phyloP scores from a whole-genome alignment of 2,329 filamentous ascomycete genomes.

The Teratosphaeria nubilosa region DNA sequence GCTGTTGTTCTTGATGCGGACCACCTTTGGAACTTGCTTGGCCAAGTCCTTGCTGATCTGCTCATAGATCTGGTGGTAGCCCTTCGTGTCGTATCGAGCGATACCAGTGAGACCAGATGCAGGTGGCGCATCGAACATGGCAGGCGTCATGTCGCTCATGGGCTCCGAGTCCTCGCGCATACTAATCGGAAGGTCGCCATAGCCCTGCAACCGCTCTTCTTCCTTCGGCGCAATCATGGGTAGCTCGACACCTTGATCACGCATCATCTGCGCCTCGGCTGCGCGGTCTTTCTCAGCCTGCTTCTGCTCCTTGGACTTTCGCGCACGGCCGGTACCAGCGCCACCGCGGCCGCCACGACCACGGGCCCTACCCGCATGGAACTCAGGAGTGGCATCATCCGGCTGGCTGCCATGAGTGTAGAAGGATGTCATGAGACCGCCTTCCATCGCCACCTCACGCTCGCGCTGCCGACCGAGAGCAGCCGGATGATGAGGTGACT shows the following conservation, averaged over 20 bases:
- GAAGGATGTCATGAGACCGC: constrained; percentile 77
- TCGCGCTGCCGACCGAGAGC: constrained; percentile 19
- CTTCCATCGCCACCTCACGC: constrained; percentile 64
- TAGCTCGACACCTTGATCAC: constrained; percentile 68
- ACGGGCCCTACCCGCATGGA: constrained; percentile 31
- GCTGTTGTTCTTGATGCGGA: constrained; percentile 76
- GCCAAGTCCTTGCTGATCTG: constrained; percentile 95
- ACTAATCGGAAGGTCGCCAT: constrained; percentile 7
- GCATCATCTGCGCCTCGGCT: constrained; percentile 74
- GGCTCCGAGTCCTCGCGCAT: constrained; percentile 25
- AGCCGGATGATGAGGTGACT: constrained; percentile 42
- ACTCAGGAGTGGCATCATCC: constrained; percentile 1
- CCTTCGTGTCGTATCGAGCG: constrained; percentile 34
- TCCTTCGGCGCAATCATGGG: constrained; percentile 51
- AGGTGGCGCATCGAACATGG: constrained; percentile 18
- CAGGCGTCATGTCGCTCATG: constrained; percentile 49
- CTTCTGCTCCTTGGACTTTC: constrained; percentile 76
- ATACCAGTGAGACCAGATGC: constrained; percentile 23
- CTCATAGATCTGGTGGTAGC: constrained; percentile 93
- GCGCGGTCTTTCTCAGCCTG: constrained; percentile 64
- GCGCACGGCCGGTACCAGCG: constrained; percentile 48
- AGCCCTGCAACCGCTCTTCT: constrained; percentile 39
- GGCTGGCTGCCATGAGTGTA: constrained; percentile 35
- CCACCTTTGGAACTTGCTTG: constrained; percentile 85
- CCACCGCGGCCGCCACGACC: constrained; percentile 32